Conservation (phyloP, 129 eudicot species). For the Escallonia rubra region DNA sequence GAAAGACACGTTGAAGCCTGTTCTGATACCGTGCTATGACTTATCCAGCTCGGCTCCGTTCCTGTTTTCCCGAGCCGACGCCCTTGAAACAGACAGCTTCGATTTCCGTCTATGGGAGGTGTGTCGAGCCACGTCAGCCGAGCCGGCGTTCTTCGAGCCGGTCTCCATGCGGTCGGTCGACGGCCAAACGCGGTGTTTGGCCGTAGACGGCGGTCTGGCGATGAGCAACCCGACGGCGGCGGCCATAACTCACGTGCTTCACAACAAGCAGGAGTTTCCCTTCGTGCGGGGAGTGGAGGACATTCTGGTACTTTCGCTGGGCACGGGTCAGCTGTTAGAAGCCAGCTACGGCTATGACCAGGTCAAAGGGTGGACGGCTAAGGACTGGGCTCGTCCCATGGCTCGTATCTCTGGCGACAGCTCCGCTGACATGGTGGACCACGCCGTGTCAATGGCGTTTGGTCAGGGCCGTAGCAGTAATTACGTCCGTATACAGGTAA, state of each 20-base stretch:
- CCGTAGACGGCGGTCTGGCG: constrained; percentile 81
- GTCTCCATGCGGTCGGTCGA: constrained; percentile 71
- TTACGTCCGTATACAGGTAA: constrained; percentile 88
- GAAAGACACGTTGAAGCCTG: constrained; percentile 77
- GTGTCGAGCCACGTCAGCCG: constrained; percentile 89
- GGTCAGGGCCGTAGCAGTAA: constrained; percentile 60
- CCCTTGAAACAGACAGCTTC: constrained; percentile 75
- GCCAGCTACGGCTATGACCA: constrained; percentile 53
- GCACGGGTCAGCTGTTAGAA: constrained; percentile 73
- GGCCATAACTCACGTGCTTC: constrained; percentile 92
- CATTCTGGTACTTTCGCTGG: constrained; percentile 82
- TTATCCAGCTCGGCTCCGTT: constrained; percentile 87
- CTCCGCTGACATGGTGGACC: constrained; percentile 86
- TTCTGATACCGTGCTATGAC: constrained; percentile 89
- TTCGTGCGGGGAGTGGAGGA: constrained; percentile 96
- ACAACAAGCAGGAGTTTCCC: constrained; percentile 93
- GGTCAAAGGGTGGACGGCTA: constrained; percentile 68
- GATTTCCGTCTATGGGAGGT: constrained; percentile 87
- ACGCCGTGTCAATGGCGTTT: constrained; percentile 89
- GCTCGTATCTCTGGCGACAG: constrained; percentile 79
- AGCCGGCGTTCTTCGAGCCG: constrained; percentile 74
- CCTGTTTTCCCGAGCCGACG: constrained; percentile 88
- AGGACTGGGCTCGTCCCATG: constrained; percentile 85
- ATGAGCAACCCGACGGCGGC: constrained; percentile 97
- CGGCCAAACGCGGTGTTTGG: constrained; percentile 70